Conservation (phyloP, 306 rosid genomes). For the Rosa lucieae region DNA sequence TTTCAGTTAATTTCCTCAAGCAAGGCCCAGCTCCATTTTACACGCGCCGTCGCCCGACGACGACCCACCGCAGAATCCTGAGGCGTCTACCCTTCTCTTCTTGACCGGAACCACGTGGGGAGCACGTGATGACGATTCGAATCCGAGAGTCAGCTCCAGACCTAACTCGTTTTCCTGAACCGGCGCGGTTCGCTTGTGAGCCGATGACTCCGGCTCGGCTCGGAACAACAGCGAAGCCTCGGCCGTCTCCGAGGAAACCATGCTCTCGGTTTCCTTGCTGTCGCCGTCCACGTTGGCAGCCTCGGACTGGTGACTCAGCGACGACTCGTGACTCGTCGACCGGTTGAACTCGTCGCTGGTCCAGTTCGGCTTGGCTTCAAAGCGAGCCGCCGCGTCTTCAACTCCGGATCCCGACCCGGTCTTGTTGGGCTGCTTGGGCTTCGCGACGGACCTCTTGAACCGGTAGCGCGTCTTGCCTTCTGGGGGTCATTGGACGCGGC, state of each 20-base stretch:
- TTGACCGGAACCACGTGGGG: slow-evolving; percentile 70
- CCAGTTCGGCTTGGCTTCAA: slow-evolving; percentile 18
- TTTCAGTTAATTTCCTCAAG: slow-evolving; percentile 16
- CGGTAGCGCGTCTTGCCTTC: slow-evolving; percentile 63
- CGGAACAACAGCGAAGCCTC: slow-evolving; percentile 48
- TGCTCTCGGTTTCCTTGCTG: slow-evolving; percentile 75
- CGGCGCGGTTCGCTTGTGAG: slow-evolving; percentile 16
- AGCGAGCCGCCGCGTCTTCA: neutral
- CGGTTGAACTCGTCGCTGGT: slow-evolving; percentile 47
- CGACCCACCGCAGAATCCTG: neutral
- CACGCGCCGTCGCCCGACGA: slow-evolving; percentile 16
- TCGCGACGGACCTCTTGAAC: slow-evolving; percentile 45
- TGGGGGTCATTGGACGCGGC: slow-evolving; percentile 52
- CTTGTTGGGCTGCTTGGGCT: slow-evolving; percentile 43
- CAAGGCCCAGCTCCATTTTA: slow-evolving; percentile 53
- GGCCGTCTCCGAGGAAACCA: slow-evolving; percentile 66
- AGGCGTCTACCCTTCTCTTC: slow-evolving; percentile 58
- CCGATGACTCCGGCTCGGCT: slow-evolving; percentile 48
- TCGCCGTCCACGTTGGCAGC: slow-evolving; percentile 55
- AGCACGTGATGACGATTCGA: slow-evolving; percentile 46
- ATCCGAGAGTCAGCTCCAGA: slow-evolving; percentile 75
- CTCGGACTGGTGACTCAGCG: slow-evolving; percentile 88
- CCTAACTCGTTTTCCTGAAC: slow-evolving; percentile 41
- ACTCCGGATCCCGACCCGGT: slow-evolving; percentile 19
- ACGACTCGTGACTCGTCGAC: slow-evolving; percentile 78